Percentiles rank a stretch among this genome's conserved stretches.
Evolutionary conservation across 805 yeast species (phyloP).

Genomic region (Saccharomycopsis oosterbeekiorum): DNA sequence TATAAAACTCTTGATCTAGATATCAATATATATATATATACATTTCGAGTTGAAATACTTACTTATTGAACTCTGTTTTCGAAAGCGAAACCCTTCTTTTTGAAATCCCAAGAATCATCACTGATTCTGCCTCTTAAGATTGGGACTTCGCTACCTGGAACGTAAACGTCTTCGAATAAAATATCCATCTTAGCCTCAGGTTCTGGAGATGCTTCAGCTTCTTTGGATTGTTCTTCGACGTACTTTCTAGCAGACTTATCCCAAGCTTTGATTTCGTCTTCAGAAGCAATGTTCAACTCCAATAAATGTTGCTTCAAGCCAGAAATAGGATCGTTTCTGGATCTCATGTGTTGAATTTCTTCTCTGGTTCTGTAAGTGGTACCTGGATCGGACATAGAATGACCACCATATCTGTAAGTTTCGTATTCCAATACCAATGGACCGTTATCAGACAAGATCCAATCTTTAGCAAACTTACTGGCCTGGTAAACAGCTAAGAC

Average conservation of each 20-base stretch:
- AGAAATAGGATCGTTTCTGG: conserved; percentile 94
- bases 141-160: conserved; percentile 87
- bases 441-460: conserved; percentile 89
- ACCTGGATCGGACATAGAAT: conserved; percentile 99
- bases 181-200: conserved; percentile 95
- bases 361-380: conserved; percentile 99
- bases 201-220: conserved; percentile 87
- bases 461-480: conserved; percentile 93
- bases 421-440: conserved; percentile 94
- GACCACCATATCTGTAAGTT: conserved; percentile 99
- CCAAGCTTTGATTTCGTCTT: conserved; percentile 86
- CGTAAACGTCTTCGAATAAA: conserved; percentile 93
- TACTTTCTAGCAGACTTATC: conserved; percentile 95
- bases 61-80: conserved; percentile 18
- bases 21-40: not conserved
- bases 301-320: conserved; percentile 83
- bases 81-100: conserved; percentile 34
- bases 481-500: conserved; percentile 92
- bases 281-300: conserved; percentile 79
- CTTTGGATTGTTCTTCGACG: conserved; percentile 89
- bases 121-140: conserved; percentile 93
- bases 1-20: not conserved
- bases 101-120: conserved; percentile 86
- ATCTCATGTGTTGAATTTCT: conserved; percentile 98
- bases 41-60: not conserved